Evolutionary conservation across 2,329 filamentous ascomycete genomes (phyloP), one percentile per base, ranked within the genome.

Genomic region (Cordyceps tenuipes): DNA sequence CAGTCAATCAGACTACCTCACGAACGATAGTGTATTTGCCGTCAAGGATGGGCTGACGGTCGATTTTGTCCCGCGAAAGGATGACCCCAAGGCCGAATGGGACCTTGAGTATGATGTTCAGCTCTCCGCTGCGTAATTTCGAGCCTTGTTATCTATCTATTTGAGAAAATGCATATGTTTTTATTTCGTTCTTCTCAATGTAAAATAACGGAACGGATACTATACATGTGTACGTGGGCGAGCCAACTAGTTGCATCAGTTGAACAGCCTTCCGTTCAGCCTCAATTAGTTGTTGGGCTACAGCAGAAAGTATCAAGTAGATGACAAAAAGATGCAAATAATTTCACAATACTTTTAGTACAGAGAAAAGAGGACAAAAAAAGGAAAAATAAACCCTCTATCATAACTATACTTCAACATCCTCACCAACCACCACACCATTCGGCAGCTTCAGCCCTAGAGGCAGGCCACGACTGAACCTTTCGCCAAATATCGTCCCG

Each of bases 61-160:
- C 0, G 66, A 68, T 39, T 81, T 81, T 62, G 66, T 68, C 61
- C 70, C 71, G 8, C 68, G 70, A 6, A 62, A 70, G 56, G 72
- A 67, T 4, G 75, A 74, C 41, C 59, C 66, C 0, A 79, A 82
- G 72, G 82, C 83, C 7, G 69, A 73, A 62, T 78, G 84, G 70
- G 82, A 86, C 70, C 70, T 88, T 58, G 77, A 80, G 66, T 86
- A 87, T 70, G 79, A 88, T 66, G 81, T 89, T 62, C 76, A 71
- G 26, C 74, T 87, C 31, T 64, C 65, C 79, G 59, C 55, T 49
- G 52, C 26, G 17, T 59, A 50, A 52, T 13, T 36, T 49, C 6
- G 23, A 2, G 48, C 9, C 12, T 50, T 36, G 23, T 29, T 29
- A 15, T 10, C n/a, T 41, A 46, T 19, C 10, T 46, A 6, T 21